These are phyloP conservation scores for Cystoderma amianthinum DNA, from an alignment of 768 basidiomycete species.

Conservation along the genomic window DNA sequence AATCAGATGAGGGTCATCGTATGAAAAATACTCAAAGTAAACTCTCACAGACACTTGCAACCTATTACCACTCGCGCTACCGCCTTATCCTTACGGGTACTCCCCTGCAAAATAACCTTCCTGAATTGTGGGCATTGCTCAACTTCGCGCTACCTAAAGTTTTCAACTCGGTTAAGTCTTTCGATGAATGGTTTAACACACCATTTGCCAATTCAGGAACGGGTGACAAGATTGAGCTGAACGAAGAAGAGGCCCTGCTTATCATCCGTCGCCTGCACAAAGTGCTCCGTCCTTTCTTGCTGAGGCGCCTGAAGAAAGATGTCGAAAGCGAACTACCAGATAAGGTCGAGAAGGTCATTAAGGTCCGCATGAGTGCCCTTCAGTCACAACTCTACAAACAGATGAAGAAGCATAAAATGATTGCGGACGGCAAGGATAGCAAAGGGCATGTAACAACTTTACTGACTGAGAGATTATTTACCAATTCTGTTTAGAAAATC, in stretches of 20 bases:
- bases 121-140: slow-evolving; percentile 91
- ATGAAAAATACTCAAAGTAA: slow-evolving; percentile 96
- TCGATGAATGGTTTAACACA: slow-evolving; percentile 99
- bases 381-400: slow-evolving; percentile 93
- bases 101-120: slow-evolving; percentile 94
- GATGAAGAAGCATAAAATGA: slow-evolving; percentile 98
- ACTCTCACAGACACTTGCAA: slow-evolving; percentile 82
- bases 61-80: slow-evolving; percentile 88
- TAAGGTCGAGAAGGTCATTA: slow-evolving; percentile 97
- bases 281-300: slow-evolving; percentile 90
- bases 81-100: slow-evolving; percentile 95
- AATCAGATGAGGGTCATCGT: slow-evolving; percentile 86
- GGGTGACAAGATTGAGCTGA: slow-evolving; percentile 96
- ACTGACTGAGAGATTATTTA: slow-evolving; percentile 2
- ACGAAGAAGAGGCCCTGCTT: slow-evolving; percentile 98
- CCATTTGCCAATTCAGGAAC: slow-evolving; percentile 98
- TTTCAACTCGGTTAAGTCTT: slow-evolving; percentile 98
- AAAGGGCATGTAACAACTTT: slow-evolving; percentile 53
- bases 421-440: slow-evolving; percentile 70
- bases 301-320: slow-evolving; percentile 91
- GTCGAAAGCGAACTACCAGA: slow-evolving; percentile 94
- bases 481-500: slow-evolving; percentile 40
- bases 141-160: slow-evolving; percentile 94
- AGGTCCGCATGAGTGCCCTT: slow-evolving; percentile 88
- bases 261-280: slow-evolving; percentile 96